A percentile compares a stretch with the other conserved stretches of the same genome.
Conservation (phyloP, 495 filamentous ascomycete genomes). For the Collariella sp. region DNA sequence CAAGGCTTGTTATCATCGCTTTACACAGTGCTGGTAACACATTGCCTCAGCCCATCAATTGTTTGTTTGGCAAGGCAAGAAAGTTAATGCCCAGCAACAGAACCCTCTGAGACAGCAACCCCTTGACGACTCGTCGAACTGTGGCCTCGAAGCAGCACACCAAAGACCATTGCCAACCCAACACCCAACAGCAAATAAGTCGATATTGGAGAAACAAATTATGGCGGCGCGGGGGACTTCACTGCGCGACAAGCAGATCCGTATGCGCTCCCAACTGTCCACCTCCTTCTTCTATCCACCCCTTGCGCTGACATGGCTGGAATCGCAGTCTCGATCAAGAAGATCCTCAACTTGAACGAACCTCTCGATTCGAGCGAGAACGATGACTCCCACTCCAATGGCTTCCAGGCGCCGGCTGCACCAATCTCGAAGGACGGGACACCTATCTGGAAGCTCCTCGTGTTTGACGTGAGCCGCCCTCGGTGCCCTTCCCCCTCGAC, state of each 20-base stretch:
- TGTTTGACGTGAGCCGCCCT: conserved; percentile 26
- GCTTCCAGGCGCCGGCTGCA: conserved; percentile 58
- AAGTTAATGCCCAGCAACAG: neutral
- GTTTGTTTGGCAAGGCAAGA: neutral
- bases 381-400: conserved; percentile 51
- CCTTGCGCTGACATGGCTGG: conserved; percentile 10
- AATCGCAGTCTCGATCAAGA: conserved; percentile 78
- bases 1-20: neutral
- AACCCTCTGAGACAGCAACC: neutral
- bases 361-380: conserved; percentile 45
- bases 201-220: neutral
- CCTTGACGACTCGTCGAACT: neutral
- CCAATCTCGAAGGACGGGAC: conserved; percentile 88
- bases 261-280: conserved; percentile 41
- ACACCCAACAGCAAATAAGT: neutral
- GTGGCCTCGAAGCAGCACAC: neutral
- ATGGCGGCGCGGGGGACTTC: conserved; percentile 56
- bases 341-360: conserved; percentile 92
- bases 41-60: neutral
- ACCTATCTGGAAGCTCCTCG: conserved; percentile 48
- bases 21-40: neutral
- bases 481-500: neutral
- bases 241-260: conserved; percentile 91
- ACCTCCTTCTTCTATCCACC: conserved; percentile 26
- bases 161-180: neutral